Evolutionary conservation across 2,329 filamentous ascomycete genomes (phyloP), one percentile per base, ranked within the genome.

Genomic region (Ceratocystis alfenasii): DNA sequence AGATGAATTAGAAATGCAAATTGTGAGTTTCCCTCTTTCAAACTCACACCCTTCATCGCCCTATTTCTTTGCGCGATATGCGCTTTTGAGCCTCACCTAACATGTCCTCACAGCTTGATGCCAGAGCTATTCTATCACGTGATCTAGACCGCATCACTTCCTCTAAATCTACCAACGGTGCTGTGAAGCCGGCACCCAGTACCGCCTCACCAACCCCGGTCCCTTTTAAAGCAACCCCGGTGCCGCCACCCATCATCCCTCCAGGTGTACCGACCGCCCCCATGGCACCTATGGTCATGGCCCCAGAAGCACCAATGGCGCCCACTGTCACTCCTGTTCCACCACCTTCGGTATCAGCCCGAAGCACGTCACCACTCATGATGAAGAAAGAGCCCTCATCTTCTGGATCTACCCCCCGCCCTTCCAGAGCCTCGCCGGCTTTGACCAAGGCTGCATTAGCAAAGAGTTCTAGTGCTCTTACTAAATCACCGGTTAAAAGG

Each of bases 1-100:
- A 1, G 81, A 85, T 68, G 79, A 82, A 5, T 70, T 86, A 4
- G 83, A 86, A 70, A 74, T 73, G 67, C 81, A 85, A 30, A 83
- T 85, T 71, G 83, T 84, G 74, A 72, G 78, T 65, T 33, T 30
- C 30, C 17, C 10, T 30, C 53, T n/a, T 41, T 41, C n/a, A 25
- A 30, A 22, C 28, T 10, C 22, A 59, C 25, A 4, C 46, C 10
- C 25, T 46, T 17, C 30, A 20, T 7, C 17, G 2, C 45, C 22
- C 10, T n/a, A 5, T 63, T 30, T 45, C 3, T 28, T 45, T 17
- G 44, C 1, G 3, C 17, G 28, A 25, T 2, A 28, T 48, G 41
- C 22, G 33, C 22, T 33, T 41, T 15, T 41, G 36, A 30, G 8
- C 45, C 36, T 8, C 20, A 25, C 25, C 28, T 46, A 20, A 46